phyloP scores from a whole-genome alignment of 495 filamentous ascomycete species.

The Penicilliopsis zonata region DNA sequence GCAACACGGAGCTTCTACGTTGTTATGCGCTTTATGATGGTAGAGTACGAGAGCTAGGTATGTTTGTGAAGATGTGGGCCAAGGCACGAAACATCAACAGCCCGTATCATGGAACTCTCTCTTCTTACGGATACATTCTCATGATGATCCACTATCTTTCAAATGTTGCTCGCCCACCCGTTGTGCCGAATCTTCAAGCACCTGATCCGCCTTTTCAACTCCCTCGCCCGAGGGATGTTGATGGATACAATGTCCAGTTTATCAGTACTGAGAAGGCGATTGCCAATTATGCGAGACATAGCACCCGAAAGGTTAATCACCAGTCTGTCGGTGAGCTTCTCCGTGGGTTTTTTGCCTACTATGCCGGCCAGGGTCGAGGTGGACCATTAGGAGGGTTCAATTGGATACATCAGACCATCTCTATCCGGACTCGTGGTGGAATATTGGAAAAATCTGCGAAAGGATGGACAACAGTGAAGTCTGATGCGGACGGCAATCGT shows the following conservation, averaged over 20 bases:
- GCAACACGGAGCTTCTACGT: constrained; percentile 66
- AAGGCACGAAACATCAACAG: constrained; percentile 69
- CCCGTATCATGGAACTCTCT: constrained; percentile 70
- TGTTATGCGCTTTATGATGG: constrained; percentile 66
- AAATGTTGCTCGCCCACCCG: constrained; percentile 62
- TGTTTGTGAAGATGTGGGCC: constrained; percentile 78
- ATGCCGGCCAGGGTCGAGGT: constrained; percentile 39
- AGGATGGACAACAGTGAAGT: constrained; percentile 62
- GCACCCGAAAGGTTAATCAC: constrained; percentile 44
- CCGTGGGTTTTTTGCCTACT: constrained; percentile 74
- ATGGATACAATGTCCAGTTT: constrained; percentile 48
- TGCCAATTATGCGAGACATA: constrained; percentile 30
- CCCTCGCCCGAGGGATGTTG: constrained; percentile 15
- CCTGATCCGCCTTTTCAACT: too few species aligned
- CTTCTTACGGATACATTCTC: constrained; percentile 79
- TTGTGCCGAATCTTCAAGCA: constrained; percentile 67
- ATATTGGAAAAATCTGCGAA: constrained; percentile 58
- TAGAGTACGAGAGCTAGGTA: constrained; percentile 59
- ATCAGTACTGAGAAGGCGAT: constrained; percentile 58
- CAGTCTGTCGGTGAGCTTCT: constrained; percentile 54
- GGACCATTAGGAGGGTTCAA: constrained; percentile 42
- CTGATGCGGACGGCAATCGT: constrained; percentile 46
- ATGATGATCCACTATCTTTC: constrained; percentile 88
- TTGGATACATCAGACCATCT: constrained; percentile 61
- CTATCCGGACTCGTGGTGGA: constrained; percentile 57